These are phyloP conservation scores for Colletotrichum sp. DNA, from an alignment of 2,329 filamentous ascomycete genomes.

Conservation along the genomic window DNA sequence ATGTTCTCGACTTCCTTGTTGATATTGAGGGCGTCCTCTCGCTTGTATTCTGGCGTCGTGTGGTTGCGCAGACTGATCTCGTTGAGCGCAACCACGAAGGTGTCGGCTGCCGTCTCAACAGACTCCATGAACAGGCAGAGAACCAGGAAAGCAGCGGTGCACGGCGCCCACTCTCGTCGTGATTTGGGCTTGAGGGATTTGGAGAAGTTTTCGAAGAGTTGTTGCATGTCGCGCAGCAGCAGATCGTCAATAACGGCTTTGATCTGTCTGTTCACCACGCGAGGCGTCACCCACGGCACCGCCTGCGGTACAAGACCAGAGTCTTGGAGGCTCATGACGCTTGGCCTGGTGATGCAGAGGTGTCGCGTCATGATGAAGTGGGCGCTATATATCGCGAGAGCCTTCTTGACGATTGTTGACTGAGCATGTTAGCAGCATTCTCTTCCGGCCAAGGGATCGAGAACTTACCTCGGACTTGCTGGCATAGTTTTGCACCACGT, in stretches of 20 bases:
- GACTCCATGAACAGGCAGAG: slow-evolving; percentile 65
- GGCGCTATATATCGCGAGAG: slow-evolving; percentile 60
- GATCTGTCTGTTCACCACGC: slow-evolving; percentile 61
- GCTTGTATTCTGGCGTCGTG: slow-evolving; percentile 40
- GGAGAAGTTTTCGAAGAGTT: slow-evolving; percentile 58
- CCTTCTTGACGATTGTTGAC: slow-evolving; percentile 56
- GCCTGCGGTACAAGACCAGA: slow-evolving; percentile 50
- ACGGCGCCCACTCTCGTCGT: slow-evolving; percentile 60
- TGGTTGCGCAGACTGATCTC: slow-evolving; percentile 50
- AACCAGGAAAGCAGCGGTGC: slow-evolving; percentile 60
- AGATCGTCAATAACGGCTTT: slow-evolving; percentile 63
- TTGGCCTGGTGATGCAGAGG: slow-evolving; percentile 53
- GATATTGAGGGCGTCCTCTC: slow-evolving; percentile 49
- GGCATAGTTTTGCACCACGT: slow-evolving; percentile 53
- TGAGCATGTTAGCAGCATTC: slow-evolving; percentile 23
- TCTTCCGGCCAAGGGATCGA: background rate
- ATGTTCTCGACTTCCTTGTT: slow-evolving; percentile 61
- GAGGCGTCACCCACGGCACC: slow-evolving; percentile 52
- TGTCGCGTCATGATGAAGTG: slow-evolving; percentile 63
- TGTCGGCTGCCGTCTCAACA: slow-evolving; percentile 58
- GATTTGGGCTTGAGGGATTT: slow-evolving; percentile 60
- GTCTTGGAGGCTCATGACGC: slow-evolving; percentile 37
- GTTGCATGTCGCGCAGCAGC: slow-evolving; percentile 55
- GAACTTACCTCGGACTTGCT: slow-evolving; percentile 47
- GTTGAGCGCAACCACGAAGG: slow-evolving; percentile 56